Conservation (phyloP, 768 basidiomycete species). For the Boletus eberwhitei region DNA sequence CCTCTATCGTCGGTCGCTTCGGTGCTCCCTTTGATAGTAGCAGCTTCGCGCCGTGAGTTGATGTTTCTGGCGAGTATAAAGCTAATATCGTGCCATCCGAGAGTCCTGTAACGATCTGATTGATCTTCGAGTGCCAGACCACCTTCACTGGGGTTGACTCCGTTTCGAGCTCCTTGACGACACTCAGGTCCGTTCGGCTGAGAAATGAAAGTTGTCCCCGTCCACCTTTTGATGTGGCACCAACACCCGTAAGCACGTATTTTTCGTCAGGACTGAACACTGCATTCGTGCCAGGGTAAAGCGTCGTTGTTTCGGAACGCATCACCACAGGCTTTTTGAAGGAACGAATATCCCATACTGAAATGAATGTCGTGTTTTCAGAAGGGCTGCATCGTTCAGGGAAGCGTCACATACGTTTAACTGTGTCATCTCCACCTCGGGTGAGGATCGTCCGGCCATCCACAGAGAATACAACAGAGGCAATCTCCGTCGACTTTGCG, state of each 20-base stretch:
- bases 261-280: slow-evolving; percentile 95
- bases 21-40: slow-evolving; percentile 84
- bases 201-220: slow-evolving; percentile 74
- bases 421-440: slow-evolving; percentile 91
- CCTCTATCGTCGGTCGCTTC: slow-evolving; percentile 77
- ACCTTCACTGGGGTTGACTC: slow-evolving; percentile 86
- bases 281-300: slow-evolving; percentile 92
- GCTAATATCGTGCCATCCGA: slow-evolving; percentile 87
- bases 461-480: slow-evolving; percentile 83
- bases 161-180: slow-evolving; percentile 63
- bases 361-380: slow-evolving; percentile 2
- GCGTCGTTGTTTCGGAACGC: slow-evolving; percentile 60
- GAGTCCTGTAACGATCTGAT: slow-evolving; percentile 87
- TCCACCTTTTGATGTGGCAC: slow-evolving; percentile 61
- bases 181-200: slow-evolving; percentile 63
- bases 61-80: slow-evolving; percentile 88
- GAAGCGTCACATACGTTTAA: slow-evolving; percentile 73
- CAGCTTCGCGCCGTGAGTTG: slow-evolving; percentile 89
- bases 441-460: slow-evolving; percentile 85
- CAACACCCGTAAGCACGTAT: slow-evolving; percentile 80
- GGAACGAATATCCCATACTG: slow-evolving; percentile 92
- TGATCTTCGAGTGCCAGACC: slow-evolving; percentile 95
- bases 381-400: not conserved
- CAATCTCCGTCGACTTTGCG: slow-evolving; percentile 79
- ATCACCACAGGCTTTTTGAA: slow-evolving; percentile 86